Evolutionary conservation across 805 yeast species (phyloP), one percentile per base, ranked within the genome.

Genomic region (Wickerhamiella qilinensis): DNA sequence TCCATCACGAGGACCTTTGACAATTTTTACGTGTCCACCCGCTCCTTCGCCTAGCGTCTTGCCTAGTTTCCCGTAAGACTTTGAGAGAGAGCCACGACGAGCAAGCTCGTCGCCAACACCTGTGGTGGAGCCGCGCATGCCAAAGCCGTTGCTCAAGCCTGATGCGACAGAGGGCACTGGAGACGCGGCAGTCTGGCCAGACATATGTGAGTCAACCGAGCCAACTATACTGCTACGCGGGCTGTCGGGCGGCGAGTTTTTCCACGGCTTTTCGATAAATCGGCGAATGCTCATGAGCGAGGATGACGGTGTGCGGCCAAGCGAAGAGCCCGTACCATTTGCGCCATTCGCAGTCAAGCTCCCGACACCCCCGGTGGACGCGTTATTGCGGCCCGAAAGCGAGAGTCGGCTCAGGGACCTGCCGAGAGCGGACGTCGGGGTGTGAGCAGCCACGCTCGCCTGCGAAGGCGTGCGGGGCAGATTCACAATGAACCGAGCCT

Each of bases 11-110:
- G 70, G 58, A 47, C 94, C 62, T 38, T 67, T 75, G 34, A 83
- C 77, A 36, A 85, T 64, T 50, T 75, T 74, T 25, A 86, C 96
- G 14, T 78, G 70, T 3, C 96, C 96, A 36, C 96, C 96, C 2
- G 95, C 95, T 38, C 96, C 96, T 17, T 91, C 91, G 39, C 95
- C 96, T 35, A 86, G 65, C 42, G 73, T 80, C 44, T 84, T 88
- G 38, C 94, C 94, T 39, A 79, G 75, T 54, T 77, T 80, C 37
- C 78, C 72, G 56, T 84, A 85, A 47, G 85, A 64, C 52, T 78
- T 83, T 30, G 79, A 72, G 36, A 50, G 43, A 14, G 39, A 34
- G 29, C 40, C 38, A 20, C 27, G 24, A 20, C 36, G 37, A 6
- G 47, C 31, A n/a, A 42, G 20, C 15, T 35, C 22, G 17, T 42